Conservation (phyloP, 2,329 filamentous ascomycete species). For the Aspergillus sp. region DNA sequence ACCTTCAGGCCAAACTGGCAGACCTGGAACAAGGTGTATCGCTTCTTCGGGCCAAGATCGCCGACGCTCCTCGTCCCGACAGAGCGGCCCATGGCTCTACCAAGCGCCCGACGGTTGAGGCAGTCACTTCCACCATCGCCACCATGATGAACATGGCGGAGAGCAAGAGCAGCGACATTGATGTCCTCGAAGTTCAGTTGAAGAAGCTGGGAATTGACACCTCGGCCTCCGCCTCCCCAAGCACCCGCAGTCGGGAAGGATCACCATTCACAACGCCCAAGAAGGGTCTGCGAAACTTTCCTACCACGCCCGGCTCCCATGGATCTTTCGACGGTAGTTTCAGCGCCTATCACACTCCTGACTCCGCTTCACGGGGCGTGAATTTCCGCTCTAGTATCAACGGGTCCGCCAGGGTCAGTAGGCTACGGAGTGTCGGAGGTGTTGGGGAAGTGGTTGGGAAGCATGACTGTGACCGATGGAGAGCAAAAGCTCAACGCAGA, state of each 20-base stretch:
- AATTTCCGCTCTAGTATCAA: slow-evolving; percentile 30
- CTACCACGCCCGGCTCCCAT: slow-evolving; percentile 32
- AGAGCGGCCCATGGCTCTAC: slow-evolving; percentile 33
- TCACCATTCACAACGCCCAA: slow-evolving; percentile 32
- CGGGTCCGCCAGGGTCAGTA: slow-evolving; percentile 25
- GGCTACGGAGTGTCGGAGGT: slow-evolving; percentile 24
- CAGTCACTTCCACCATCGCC: slow-evolving; percentile 79
- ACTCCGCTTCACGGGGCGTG: slow-evolving; percentile 26
- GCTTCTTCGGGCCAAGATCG: slow-evolving; percentile 69
- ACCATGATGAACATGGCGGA: slow-evolving; percentile 93
- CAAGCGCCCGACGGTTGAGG: slow-evolving; percentile 74
- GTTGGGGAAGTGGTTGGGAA: slow-evolving; percentile 15
- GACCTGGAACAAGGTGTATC: slow-evolving; percentile 74
- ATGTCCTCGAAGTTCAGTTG: slow-evolving; percentile 81
- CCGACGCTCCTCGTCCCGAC: slow-evolving; percentile 46
- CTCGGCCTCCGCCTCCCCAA: slow-evolving; percentile 10
- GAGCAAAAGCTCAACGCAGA: slow-evolving; percentile 28
- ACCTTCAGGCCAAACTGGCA: slow-evolving; percentile 64
- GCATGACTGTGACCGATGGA: slow-evolving; percentile 28
- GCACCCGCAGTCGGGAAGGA: slow-evolving; percentile 29
- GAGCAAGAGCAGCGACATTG: slow-evolving; percentile 81
- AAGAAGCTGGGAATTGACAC: slow-evolving; percentile 55
- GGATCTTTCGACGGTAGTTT: slow-evolving; percentile 24
- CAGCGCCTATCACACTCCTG: slow-evolving; percentile 35
- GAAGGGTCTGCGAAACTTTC: slow-evolving; percentile 25